Conservation (phyloP, 163 green algal species). For the Chlamydomonas reinhardtii region DNA sequence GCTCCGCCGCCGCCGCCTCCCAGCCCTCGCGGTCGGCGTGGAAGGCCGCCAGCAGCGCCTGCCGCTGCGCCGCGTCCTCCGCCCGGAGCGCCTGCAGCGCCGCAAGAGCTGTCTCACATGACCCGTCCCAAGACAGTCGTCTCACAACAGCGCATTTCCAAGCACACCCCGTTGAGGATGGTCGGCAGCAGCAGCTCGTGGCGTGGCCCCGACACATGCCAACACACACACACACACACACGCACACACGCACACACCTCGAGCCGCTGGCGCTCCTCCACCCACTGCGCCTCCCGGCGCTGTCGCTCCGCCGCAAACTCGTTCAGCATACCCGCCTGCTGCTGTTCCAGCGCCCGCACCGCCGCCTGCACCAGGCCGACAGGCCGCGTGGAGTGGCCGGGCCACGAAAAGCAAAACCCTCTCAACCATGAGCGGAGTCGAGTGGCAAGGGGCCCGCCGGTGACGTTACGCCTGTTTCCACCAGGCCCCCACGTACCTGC, state of each 20-base stretch:
- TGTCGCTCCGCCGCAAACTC: constrained; percentile 37
- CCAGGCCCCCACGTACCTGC: constrained; percentile 2
- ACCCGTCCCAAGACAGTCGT: too few relatives aligned
- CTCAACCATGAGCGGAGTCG: too few relatives aligned
- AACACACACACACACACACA: too few relatives aligned
- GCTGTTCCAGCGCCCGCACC: constrained; percentile 29
- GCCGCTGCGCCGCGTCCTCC: constrained; percentile 14
- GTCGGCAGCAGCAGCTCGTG: too few relatives aligned
- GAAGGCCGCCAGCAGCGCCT: constrained; percentile 29
- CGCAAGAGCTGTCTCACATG: neutral
- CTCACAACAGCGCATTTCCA: too few relatives aligned
- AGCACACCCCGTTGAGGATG: too few relatives aligned
- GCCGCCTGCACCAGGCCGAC: constrained; percentile 20
- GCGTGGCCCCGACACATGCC: too few relatives aligned
- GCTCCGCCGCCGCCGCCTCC: constrained; percentile 32
- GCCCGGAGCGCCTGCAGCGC: neutral
- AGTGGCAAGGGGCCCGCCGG: too few relatives aligned
- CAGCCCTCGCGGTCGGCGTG: constrained; percentile 22
- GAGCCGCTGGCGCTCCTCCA: constrained; percentile 38
- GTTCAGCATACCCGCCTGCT: constrained; percentile 35
- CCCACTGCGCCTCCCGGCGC: constrained; percentile 24
- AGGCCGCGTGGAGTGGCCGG: too few relatives aligned
- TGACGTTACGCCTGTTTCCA: too few relatives aligned
- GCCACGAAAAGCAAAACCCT: too few relatives aligned
- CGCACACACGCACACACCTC: neutral